Evolutionary conservation across 2,329 filamentous ascomycete genomes (phyloP), one percentile per base, ranked within the genome.

Genomic region (Aureobasidium lini): DNA sequence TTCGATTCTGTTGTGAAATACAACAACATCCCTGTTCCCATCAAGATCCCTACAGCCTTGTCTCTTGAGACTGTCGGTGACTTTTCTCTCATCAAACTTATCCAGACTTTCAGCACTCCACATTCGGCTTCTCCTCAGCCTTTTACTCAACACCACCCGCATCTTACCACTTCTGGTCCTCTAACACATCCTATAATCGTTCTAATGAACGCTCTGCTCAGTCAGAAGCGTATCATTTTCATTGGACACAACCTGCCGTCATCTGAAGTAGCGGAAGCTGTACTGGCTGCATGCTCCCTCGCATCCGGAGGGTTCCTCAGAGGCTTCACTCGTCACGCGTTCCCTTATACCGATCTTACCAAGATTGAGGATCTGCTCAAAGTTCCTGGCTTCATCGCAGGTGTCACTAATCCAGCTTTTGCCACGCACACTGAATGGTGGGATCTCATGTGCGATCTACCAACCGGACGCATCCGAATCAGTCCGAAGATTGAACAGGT

Each of bases 331-430:
- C 84, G 94, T 16, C 90, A 97, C 74, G 94, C 94, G 0, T 99
- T 99, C 70, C 94, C 94, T 2, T 99, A 99, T 70, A 99, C 94
- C 1, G 94, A 99, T 75, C 80, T 99, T 44, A 96, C 91, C 64
- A 99, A 99, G 75, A 92, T 99, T 61, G 94, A 99, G 65, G 94
- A 97, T 70, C 81, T 99, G 10, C 81, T 99, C 49, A 93, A 95
- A 67, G 94, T 99, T 0, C 93, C 94, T 6, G 94, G 94, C 2
- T 99, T 99, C 73, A 96, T 99, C 67, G 94, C 94, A 2, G 94
- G 94, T 60, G 94, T 99, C 42, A 99, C 93, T 1, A 99, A 99
- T 70, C 94, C 94, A 6, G 93, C 91, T 0, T 99, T 99, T 71
- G 91, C 93, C 62, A 85, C 91, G 68, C 93, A 97, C 68, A 89